phyloP scores from a whole-genome alignment of 2,329 filamentous ascomycete genomes.

The Monilinia laxa region DNA sequence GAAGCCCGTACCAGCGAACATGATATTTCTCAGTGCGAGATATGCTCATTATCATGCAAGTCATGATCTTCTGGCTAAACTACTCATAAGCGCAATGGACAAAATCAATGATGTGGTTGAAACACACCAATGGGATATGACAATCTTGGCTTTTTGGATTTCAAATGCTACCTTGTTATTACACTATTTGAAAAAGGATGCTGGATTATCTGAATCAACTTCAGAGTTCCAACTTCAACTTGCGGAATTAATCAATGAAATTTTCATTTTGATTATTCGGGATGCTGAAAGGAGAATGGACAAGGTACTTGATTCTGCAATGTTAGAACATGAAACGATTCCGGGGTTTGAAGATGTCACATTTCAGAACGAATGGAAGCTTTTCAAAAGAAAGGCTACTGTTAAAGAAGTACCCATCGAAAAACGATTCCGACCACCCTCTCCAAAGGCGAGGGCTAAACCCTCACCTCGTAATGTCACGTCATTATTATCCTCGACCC shows the following conservation, averaged over 20 bases:
- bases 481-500: slow-evolving; percentile 87
- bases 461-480: slow-evolving; percentile 93
- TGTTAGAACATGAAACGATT: slow-evolving; percentile 97
- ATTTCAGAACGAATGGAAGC: slow-evolving; percentile 98
- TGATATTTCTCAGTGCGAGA: slow-evolving; percentile 90
- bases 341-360: slow-evolving; percentile 95
- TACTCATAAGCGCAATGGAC: slow-evolving; percentile 85
- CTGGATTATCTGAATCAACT: slow-evolving; percentile 75
- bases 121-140: slow-evolving; percentile 98
- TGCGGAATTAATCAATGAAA: slow-evolving; percentile 93
- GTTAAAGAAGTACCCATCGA: slow-evolving; percentile 87
- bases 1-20: slow-evolving; percentile 95
- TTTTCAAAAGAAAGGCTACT: slow-evolving; percentile 89
- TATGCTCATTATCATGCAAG: slow-evolving; percentile 97
- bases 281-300: slow-evolving; percentile 95
- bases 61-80: slow-evolving; percentile 73
- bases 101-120: slow-evolving; percentile 98
- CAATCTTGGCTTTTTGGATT: slow-evolving; percentile 97
- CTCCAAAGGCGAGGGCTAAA: slow-evolving; percentile 88
- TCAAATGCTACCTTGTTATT: slow-evolving; percentile 94
- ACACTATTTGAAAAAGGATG: slow-evolving; percentile 95
- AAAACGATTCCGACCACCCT: slow-evolving; percentile 88
- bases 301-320: slow-evolving; percentile 87
- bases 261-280: slow-evolving; percentile 94
- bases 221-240: slow-evolving; percentile 89